These are phyloP conservation scores for Arthrocladium fulminans DNA, from an alignment of 2,329 filamentous ascomycete genomes.

Conservation along the genomic window DNA sequence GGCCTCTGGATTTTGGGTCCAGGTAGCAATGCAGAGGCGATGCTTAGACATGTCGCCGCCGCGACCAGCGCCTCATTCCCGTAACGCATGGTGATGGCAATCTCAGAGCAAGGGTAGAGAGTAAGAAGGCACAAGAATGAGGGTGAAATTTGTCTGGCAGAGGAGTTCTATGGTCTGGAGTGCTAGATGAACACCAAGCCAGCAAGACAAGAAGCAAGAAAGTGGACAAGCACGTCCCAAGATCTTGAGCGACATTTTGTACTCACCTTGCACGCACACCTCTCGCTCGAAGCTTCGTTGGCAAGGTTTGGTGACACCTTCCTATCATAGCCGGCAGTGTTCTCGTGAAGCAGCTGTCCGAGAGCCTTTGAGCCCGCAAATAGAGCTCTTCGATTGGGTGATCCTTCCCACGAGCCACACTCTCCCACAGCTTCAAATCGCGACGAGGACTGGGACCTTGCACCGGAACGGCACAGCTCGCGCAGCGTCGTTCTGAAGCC, in stretches of 20 bases:
- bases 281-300: neutral
- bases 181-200: neutral
- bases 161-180: neutral
- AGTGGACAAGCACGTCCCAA: neutral
- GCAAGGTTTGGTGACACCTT: neutral
- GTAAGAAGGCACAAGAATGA: neutral
- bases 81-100: conserved; percentile 7
- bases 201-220: conserved; percentile 2
- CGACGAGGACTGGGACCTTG: neutral
- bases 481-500: neutral
- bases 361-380: neutral
- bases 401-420: neutral
- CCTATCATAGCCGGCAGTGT: neutral
- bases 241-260: conserved; percentile 1
- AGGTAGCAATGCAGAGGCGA: conserved; percentile 1
- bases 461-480: neutral
- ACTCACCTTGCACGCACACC: neutral
- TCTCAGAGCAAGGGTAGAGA: neutral
- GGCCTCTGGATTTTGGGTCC: conserved; percentile 17
- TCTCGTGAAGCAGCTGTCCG: neutral
- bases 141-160: neutral
- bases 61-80: neutral
- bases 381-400: neutral
- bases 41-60: neutral
- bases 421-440: neutral